These are phyloP conservation scores for Westerdykella aurantiaca DNA, from an alignment of 2,329 filamentous ascomycete genomes.

Conservation along the genomic window DNA sequence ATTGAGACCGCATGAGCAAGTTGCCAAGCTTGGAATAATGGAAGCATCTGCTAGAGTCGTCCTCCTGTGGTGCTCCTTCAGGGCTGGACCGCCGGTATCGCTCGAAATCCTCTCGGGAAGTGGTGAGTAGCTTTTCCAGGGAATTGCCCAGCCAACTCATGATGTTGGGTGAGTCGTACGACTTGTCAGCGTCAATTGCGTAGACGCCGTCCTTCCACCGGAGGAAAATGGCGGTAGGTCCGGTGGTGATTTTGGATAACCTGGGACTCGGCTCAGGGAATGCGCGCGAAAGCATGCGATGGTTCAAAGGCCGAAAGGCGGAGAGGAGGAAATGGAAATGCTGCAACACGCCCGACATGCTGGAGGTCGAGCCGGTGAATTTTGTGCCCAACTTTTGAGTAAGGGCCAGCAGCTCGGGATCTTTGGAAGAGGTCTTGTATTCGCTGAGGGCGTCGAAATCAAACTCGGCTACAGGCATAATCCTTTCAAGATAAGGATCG, in stretches of 20 bases:
- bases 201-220: slow-evolving; percentile 79
- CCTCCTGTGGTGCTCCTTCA: slow-evolving; percentile 65
- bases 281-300: slow-evolving; percentile 58
- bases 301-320: slow-evolving; percentile 68
- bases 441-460: slow-evolving; percentile 80
- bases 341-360: slow-evolving; percentile 80
- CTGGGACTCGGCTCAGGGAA: slow-evolving; percentile 57
- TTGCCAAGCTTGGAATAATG: slow-evolving; percentile 84
- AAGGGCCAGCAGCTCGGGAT: slow-evolving; percentile 63
- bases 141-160: slow-evolving; percentile 90
- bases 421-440: slow-evolving; percentile 89
- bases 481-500: slow-evolving; percentile 84
- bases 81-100: slow-evolving; percentile 57
- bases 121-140: slow-evolving; percentile 89
- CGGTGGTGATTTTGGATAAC: slow-evolving; percentile 67
- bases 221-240: slow-evolving; percentile 71
- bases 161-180: slow-evolving; percentile 78
- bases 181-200: slow-evolving; percentile 92
- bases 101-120: slow-evolving; percentile 77
- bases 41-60: slow-evolving; percentile 54
- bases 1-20: slow-evolving; percentile 89
- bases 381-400: slow-evolving; percentile 63
- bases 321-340: slow-evolving; percentile 95
- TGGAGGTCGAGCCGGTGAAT: slow-evolving; percentile 93
- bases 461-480: slow-evolving; percentile 91